These are phyloP conservation scores for Bryoglossum gracile DNA, from an alignment of 495 filamentous ascomycete species.

Conservation along the genomic window DNA sequence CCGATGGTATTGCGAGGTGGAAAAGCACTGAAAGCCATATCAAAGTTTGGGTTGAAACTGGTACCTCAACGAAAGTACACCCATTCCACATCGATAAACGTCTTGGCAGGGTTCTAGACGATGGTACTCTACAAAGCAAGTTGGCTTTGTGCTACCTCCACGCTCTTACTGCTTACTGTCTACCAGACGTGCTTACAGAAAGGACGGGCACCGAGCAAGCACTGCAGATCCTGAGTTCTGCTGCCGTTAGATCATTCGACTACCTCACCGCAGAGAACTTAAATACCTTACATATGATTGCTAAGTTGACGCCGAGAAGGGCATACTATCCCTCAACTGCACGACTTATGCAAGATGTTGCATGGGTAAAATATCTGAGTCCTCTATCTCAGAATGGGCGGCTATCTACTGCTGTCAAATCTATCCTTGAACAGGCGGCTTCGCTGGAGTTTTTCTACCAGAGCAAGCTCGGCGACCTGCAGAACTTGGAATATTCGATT, in stretches of 20 bases:
- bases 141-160: constrained; percentile 51
- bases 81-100: constrained; percentile 40
- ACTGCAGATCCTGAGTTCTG: constrained; percentile 40
- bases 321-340: constrained; percentile 49
- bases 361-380: no score
- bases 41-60: constrained; percentile 30
- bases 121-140: constrained; percentile 46
- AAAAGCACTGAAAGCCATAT: constrained; percentile 31
- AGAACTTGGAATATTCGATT: no score
- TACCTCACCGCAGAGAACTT: constrained; percentile 34
- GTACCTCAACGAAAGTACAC: constrained; percentile 20
- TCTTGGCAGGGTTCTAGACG: constrained; percentile 42
- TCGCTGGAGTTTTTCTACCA: no score
- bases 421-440: no score
- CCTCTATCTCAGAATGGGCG: no score
- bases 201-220: constrained; percentile 59
- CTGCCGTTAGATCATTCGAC: constrained; percentile 44
- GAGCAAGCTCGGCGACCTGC: no score
- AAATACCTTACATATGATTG: constrained; percentile 36
- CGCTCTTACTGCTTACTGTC: constrained; percentile 50
- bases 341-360: no score
- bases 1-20: constrained; percentile 34
- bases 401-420: no score
- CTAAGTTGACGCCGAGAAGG: constrained; percentile 43
- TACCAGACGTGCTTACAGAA: constrained; percentile 50